A percentile compares a stretch with the other conserved stretches of the same genome.
phyloP scores from a whole-genome alignment of 176 grass and related monocot species.

The Oryza meyeriana region DNA sequence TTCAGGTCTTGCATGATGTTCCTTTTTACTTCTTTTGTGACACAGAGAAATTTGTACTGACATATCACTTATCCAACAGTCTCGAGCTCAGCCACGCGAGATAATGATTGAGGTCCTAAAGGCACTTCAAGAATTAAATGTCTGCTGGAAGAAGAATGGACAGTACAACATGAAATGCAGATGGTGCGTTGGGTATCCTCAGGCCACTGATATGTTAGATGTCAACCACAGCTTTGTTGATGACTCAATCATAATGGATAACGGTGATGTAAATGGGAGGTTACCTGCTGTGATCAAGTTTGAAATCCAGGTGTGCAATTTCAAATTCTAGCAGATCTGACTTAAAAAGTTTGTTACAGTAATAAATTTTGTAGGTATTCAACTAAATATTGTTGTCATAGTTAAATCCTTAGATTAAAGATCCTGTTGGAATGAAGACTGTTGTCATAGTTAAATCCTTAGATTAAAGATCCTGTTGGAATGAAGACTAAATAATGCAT shows the following conservation, averaged over 20 bases:
- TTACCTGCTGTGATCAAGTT: constrained; percentile 70
- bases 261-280: constrained; percentile 47
- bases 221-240: constrained; percentile 51
- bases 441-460: neutral
- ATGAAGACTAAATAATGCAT: constrained; percentile 7
- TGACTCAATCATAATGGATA: constrained; percentile 63
- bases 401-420: neutral
- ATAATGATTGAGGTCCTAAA: constrained; percentile 95
- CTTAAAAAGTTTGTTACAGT: constrained; percentile 5
- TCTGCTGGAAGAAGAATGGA: constrained; percentile 93
- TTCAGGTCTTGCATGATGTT: constrained; percentile 63
- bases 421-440: neutral
- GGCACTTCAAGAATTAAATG: constrained; percentile 86
- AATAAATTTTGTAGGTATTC: constrained; percentile 3
- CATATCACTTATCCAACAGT: constrained; percentile 51
- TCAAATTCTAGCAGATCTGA: neutral
- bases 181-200: constrained; percentile 49
- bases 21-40: constrained; percentile 26
- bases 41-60: constrained; percentile 27
- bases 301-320: constrained; percentile 78
- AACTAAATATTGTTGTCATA: constrained; percentile 4
- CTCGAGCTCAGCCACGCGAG: constrained; percentile 81
- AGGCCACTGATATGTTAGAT: constrained; percentile 50
- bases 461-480: neutral
- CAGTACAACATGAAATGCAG: constrained; percentile 99